Evolutionary conservation across 1,284 basidiomycete species (phyloP).

Genomic region (Schizophyllum commune): DNA sequence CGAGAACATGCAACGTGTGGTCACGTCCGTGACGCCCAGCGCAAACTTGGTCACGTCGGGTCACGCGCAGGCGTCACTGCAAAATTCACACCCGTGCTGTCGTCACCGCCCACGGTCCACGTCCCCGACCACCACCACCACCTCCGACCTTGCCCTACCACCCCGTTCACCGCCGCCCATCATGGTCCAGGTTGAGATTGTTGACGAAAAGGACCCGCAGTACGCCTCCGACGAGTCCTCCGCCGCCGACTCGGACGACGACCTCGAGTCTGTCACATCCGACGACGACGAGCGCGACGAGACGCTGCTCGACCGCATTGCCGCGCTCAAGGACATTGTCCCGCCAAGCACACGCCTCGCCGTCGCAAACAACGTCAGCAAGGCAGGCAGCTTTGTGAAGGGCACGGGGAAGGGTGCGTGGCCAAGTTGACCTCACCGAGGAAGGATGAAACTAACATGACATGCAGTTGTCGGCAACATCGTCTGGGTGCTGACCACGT

Average conservation of each 20-base stretch:
- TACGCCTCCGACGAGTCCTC: constrained; percentile 59
- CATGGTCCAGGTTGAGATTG: constrained; percentile 84
- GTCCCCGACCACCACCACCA: neutral
- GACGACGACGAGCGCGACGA: constrained; percentile 61
- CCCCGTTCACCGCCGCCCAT: constrained; percentile 15
- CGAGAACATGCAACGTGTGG: neutral
- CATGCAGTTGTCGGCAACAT: constrained; percentile 65
- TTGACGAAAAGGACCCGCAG: constrained; percentile 68
- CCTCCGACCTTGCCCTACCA: constrained; percentile 7
- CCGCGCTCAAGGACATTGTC: constrained; percentile 92
- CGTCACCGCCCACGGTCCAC: neutral
- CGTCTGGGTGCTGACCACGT: constrained; percentile 94
- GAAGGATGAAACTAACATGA: neutral
- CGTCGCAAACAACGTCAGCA: constrained; percentile 55
- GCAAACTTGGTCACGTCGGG: too few relatives aligned
- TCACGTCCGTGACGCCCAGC: too few relatives aligned
- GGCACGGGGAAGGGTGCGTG: constrained; percentile 42
- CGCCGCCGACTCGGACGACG: constrained; percentile 57
- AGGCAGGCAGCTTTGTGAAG: constrained; percentile 57
- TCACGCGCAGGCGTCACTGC: neutral
- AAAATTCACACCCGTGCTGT: neutral
- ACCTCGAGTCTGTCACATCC: constrained; percentile 68
- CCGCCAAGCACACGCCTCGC: constrained; percentile 82
- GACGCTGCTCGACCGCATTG: constrained; percentile 82
- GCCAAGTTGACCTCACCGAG: too few relatives aligned